Evolutionary conservation across 371 early-diverging fungal species (phyloP), one percentile per base, ranked within the genome.

Genomic region (Mucor saturninus): DNA sequence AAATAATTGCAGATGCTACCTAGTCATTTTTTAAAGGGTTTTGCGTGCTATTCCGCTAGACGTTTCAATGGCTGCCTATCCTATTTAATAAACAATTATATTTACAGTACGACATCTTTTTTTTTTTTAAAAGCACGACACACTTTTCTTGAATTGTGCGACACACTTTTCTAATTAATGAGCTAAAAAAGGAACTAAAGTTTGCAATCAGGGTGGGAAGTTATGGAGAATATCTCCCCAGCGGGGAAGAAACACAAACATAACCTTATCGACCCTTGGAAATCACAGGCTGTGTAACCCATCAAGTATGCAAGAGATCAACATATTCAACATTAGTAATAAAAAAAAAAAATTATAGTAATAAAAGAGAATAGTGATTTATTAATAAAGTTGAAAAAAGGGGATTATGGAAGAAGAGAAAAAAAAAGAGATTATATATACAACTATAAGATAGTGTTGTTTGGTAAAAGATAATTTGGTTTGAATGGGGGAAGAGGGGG

Each of bases 1-100:
- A 62, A 55, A 55, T 49, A 55, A 56, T 56, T 55, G 63, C 51
- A 56, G 56, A 54, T 43, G 51, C 39, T 62, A 62, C 42, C 51
- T 50, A 62, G 49, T 48, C 49, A 56, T 43, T 11, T 43, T 49
- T 50, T 56, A 5, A 49, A 10, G 13, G 35, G 35, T 21, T 35
- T 35, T 35, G 35, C 35, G 35, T 8, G 35, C 35, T 35, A 35
- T 35, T 35, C 4, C 8, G 1, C 35, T 21, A 52, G 13, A 61
- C n/a, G 48, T 35, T 61, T 61, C 46, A 48, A 61, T 46, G 61
- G 54, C 54, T 61, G 61, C 54, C 48, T 8, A 35, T 35, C 35
- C 35, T 21, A 21, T 35, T 8, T 35, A 35, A 35, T 6, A 35
- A 15, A 48, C 26, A 48, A 13, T 11, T 45, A 13, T 45, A 8